Base-by-base conservation (phyloP, 768 basidiomycete genomes). In the Auricularia cornea region DNA sequence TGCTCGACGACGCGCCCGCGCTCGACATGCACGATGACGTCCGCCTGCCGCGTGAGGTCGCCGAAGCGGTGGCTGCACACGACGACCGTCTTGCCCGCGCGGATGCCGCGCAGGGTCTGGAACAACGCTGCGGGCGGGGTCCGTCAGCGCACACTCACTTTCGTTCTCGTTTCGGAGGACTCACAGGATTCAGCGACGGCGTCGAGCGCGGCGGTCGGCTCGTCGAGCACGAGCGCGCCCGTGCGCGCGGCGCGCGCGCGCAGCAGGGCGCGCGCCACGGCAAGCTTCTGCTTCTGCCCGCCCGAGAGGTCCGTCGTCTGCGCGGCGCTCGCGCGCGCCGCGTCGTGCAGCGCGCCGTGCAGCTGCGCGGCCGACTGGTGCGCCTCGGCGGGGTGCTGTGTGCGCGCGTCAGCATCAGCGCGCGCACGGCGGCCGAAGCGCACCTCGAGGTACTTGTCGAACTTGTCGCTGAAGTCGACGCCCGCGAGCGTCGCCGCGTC, bases 211-310 rank as follows among this genome's bases (percentile, higher is more conserved):
- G 54, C 23, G 16, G 54, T 65, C 0, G 87, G 88, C 64, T 90
- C 86, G 65, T 90, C 88, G 66, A 89, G 88, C n/a, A 88, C 76
- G 35, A 89, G 70, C 30, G 88, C 71, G 0, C 86, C 85, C 3
- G 86, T 81, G 14, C 71, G 70, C 11, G 79, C 51, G 1, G 44
- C 59, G 12, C 81, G 78, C 6, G 84, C 81, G 28, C 84, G 82
- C 87, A 89, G 88, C 69, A 89, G 54, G 18, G 26, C 8, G 54
- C 54, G 54, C 2, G 54, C 54, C 88, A 91, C 74, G 4, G 87
- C 88, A 65, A 90, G 80, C 60, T 87, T 78, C 67, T 90, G 89
- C 81, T 86, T 84, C 70, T 90, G 86, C 0, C 90, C 89, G 3
- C 89, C 89, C 59, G 85, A 87, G 20, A 90, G 71, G 11, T 72